These are phyloP conservation scores for Microcyclospora pomicola DNA, from an alignment of 2,329 filamentous ascomycete genomes.

Conservation along the genomic window DNA sequence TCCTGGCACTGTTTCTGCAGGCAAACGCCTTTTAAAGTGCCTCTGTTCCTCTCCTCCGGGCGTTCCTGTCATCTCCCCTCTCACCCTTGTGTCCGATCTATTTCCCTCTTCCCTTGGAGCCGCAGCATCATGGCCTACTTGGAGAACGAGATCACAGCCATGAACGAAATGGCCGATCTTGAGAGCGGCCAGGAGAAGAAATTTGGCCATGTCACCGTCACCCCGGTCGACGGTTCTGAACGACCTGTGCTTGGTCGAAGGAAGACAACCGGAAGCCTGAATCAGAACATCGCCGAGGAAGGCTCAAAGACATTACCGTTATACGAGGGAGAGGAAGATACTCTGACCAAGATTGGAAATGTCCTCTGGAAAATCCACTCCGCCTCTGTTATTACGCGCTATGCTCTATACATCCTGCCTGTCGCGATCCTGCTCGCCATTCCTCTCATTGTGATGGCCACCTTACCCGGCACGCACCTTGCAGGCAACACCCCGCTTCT, in stretches of 20 bases:
- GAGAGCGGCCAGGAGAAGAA: slow-evolving; percentile 7
- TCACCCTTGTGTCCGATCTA: too few species aligned
- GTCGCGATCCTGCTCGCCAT: slow-evolving; percentile 47
- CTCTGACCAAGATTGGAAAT: slow-evolving; percentile 51
- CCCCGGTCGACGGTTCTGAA: slow-evolving; percentile 7
- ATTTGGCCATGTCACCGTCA: slow-evolving; percentile 5
- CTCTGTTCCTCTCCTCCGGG: too few species aligned
- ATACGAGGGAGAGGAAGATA: slow-evolving; percentile 32
- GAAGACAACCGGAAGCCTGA: slow-evolving; percentile 8
- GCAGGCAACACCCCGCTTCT: slow-evolving; percentile 35
- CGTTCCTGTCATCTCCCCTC: too few species aligned
- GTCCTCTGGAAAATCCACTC: slow-evolving; percentile 51
- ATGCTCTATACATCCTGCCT: slow-evolving; percentile 54
- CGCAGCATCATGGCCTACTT: too few species aligned
- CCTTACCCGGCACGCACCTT: slow-evolving; percentile 14
- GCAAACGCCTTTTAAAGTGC: too few species aligned
- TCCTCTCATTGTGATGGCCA: slow-evolving; percentile 38
- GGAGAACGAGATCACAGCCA: slow-evolving; percentile 1
- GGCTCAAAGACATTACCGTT: slow-evolving; percentile 1
- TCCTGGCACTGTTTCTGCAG: too few species aligned
- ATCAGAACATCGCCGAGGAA: slow-evolving; percentile 2
- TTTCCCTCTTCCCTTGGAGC: too few species aligned
- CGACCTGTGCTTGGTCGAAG: slow-evolving; percentile 11
- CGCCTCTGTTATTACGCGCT: slow-evolving; percentile 51
- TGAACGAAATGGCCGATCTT: slow-evolving; percentile 6